phyloP scores from a whole-genome alignment of 495 filamentous ascomycete genomes.

The Penicillium ochrochloron region DNA sequence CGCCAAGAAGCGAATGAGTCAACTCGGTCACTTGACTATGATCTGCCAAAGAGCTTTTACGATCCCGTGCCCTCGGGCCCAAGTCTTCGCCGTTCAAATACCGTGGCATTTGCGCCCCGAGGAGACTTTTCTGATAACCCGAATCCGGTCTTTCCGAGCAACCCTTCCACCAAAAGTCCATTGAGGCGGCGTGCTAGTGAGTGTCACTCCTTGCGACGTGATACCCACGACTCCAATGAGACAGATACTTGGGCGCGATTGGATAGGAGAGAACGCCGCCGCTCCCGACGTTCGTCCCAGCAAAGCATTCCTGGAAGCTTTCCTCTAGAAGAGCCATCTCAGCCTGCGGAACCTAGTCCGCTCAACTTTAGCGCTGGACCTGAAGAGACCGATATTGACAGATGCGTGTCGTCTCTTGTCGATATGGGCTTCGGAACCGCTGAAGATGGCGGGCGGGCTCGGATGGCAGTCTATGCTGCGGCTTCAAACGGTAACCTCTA shows the following conservation, averaged over 20 bases:
- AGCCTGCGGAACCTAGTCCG: background rate
- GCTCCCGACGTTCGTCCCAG: conserved; percentile 17
- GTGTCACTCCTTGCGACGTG: conserved; percentile 28
- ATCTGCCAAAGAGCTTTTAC: background rate
- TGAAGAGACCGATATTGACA: conserved; percentile 39
- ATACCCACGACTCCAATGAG: conserved; percentile 15
- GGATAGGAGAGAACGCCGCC: conserved; percentile 27
- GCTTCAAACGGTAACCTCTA: conserved; percentile 51
- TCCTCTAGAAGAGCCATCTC: conserved; percentile 31
- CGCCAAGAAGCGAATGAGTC: background rate
- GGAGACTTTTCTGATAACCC: background rate
- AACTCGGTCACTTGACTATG: background rate
- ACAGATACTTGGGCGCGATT: conserved; percentile 28
- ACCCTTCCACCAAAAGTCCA: background rate
- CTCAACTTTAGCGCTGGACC: background rate
- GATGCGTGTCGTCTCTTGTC: conserved; percentile 51
- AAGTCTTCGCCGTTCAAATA: conserved; percentile 34
- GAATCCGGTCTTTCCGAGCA: background rate
- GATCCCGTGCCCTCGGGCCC: background rate
- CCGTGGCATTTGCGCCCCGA: conserved; percentile 21
- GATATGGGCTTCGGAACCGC: conserved; percentile 55
- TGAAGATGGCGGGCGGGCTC: conserved; percentile 45
- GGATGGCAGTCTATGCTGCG: conserved; percentile 57
- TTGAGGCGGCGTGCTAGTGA: conserved; percentile 35
- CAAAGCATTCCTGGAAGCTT: conserved; percentile 37